Evolutionary conservation across 768 basidiomycete species (phyloP).

Genomic region (Glaciozyma martinii): DNA sequence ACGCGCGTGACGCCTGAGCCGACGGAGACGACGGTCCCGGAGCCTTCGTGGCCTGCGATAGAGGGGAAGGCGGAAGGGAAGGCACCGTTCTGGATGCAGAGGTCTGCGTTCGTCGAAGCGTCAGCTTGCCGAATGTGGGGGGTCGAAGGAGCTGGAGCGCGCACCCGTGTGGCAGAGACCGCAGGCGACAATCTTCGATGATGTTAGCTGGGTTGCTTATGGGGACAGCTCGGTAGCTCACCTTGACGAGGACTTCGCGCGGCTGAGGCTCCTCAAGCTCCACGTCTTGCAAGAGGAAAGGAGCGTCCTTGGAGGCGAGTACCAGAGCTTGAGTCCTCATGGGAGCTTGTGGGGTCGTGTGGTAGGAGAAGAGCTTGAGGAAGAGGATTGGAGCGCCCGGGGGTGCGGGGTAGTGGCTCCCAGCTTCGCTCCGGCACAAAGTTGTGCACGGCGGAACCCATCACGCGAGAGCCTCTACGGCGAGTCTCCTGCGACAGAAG

Average conservation of each 20-base stretch:
- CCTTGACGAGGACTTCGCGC: slow-evolving; percentile 29
- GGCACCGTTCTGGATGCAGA: slow-evolving; percentile 1
- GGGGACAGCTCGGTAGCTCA: not conserved
- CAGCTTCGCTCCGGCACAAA: no score
- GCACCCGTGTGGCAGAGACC: slow-evolving; percentile 25
- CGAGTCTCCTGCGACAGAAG: no score
- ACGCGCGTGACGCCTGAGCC: slow-evolving; percentile 10
- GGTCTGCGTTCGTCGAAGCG: not conserved
- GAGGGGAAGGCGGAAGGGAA: slow-evolving; percentile 18
- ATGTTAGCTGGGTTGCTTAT: no score
- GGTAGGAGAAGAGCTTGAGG: no score
- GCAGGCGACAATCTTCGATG: not conserved
- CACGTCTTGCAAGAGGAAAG: not conserved
- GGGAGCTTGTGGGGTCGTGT: no score
- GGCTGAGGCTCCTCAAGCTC: slow-evolving; percentile 15
- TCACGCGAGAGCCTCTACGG: no score
- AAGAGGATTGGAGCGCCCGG: no score
- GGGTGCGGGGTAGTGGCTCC: no score
- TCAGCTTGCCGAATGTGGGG: no score
- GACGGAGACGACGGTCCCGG: slow-evolving; percentile 7
- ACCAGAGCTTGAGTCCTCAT: slow-evolving; percentile 7
- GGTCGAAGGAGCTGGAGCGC: no score
- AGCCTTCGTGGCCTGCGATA: slow-evolving; percentile 23
- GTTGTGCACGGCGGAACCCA: no score
- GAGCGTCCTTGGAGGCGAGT: not conserved